These are phyloP conservation scores for Phytophthora brassicae DNA, from an alignment of 352 stramenopile genomes.

Conservation along the genomic window DNA sequence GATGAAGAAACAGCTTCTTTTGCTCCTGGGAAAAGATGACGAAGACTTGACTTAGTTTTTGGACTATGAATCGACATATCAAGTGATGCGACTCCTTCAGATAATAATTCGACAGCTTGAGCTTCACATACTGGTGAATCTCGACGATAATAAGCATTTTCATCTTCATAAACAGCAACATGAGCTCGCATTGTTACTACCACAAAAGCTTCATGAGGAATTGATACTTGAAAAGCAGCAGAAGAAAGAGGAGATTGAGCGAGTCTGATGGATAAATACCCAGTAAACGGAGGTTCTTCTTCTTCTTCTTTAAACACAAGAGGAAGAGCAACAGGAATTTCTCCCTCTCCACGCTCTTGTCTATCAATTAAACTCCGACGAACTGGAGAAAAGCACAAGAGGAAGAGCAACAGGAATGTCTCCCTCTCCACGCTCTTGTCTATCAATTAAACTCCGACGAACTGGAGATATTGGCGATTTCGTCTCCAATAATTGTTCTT, in stretches of 20 bases:
- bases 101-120: conserved; percentile 39
- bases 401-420: not conserved
- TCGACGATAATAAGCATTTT: conserved; percentile 41
- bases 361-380: conserved; percentile 27
- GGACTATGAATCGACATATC: conserved; percentile 16
- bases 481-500: conserved; percentile 47
- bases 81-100: conserved; percentile 16
- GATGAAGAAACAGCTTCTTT: conserved; percentile 10
- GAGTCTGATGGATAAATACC: conserved; percentile 29
- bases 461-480: conserved; percentile 26
- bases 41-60: conserved; percentile 22
- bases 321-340: not conserved
- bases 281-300: conserved; percentile 28
- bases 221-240: conserved; percentile 15
- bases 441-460: conserved; percentile 27
- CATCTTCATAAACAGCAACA: conserved; percentile 46
- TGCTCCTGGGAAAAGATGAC: conserved; percentile 23
- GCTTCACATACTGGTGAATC: conserved; percentile 23
- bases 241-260: conserved; percentile 13
- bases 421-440: conserved; percentile 7
- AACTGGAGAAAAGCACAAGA: conserved; percentile 1
- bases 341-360: conserved; percentile 7
- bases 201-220: conserved; percentile 33
- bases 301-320: conserved; percentile 12
- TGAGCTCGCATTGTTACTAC: conserved; percentile 35